Conservation (phyloP, 1,284 basidiomycete species). For the Apiotrichum porosum region DNA sequence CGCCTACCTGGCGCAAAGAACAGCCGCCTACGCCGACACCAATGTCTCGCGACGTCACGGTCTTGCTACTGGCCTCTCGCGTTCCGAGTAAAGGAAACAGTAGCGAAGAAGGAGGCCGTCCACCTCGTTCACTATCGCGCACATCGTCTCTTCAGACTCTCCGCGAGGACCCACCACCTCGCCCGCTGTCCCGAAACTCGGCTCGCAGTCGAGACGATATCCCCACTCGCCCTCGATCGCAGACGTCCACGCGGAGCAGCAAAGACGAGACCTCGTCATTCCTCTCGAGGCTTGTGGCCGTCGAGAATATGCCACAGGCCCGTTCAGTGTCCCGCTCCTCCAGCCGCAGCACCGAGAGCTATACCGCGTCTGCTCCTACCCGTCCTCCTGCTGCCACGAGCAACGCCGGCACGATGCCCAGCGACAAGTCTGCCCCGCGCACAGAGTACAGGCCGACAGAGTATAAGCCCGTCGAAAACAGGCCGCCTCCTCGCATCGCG, state of each 20-base stretch:
- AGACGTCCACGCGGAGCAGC: background rate
- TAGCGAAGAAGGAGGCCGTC: too few species aligned
- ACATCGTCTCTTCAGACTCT: too few species aligned
- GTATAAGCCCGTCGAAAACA: too few species aligned
- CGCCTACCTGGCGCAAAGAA: constrained; percentile 10
- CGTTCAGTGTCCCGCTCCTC: background rate
- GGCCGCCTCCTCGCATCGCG: too few species aligned
- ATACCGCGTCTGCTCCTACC: too few species aligned
- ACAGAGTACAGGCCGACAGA: too few species aligned
- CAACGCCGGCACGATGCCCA: too few species aligned
- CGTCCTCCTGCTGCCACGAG: too few species aligned
- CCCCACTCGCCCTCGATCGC: background rate
- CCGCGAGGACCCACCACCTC: background rate
- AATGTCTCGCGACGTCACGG: constrained; percentile 13
- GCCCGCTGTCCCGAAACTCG: background rate
- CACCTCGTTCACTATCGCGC: background rate
- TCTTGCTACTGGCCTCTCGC: background rate
- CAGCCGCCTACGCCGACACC: constrained; percentile 21
- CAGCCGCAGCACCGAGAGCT: background rate
- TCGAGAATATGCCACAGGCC: background rate
- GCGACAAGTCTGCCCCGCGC: too few species aligned
- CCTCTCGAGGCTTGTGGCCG: constrained; percentile 8
- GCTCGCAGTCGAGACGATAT: background rate
- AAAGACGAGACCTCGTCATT: constrained; percentile 14
- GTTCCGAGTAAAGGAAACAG: too few species aligned